These are phyloP conservation scores for Wickerhamiella hasegawae DNA, from an alignment of 805 yeast genomes.

Conservation along the genomic window DNA sequence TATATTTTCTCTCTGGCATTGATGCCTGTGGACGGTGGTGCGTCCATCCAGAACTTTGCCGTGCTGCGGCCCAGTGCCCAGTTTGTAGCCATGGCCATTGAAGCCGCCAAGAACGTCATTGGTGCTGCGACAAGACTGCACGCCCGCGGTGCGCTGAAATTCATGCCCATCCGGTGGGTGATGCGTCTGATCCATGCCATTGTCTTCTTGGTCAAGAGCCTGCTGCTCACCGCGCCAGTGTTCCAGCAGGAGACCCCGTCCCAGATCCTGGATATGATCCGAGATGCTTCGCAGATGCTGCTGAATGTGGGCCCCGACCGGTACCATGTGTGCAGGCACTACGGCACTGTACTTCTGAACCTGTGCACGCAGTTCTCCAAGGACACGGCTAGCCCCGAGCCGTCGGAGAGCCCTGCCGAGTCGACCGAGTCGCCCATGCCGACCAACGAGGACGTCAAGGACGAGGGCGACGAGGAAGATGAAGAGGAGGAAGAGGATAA, in stretches of 20 bases:
- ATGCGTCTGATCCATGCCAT: constrained; percentile 75
- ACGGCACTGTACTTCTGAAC: constrained; percentile 35
- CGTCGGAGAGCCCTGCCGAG: neutral
- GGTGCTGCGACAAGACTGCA: constrained; percentile 57
- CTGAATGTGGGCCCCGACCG: constrained; percentile 3
- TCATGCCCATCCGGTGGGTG: constrained; percentile 89
- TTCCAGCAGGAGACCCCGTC: constrained; percentile 1
- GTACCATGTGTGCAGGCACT: constrained; percentile 2
- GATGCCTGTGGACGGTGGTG: constrained; percentile 29
- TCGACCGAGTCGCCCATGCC: neutral
- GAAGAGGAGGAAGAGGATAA: neutral
- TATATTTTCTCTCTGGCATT: constrained; percentile 76
- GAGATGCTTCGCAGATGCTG: neutral
- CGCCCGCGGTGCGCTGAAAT: constrained; percentile 39
- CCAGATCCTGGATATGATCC: neutral
- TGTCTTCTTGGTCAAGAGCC: constrained; percentile 78
- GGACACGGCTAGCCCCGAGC: neutral
- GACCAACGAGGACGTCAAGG: neutral
- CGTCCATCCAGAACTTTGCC: constrained; percentile 9
- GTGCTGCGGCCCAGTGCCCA: constrained; percentile 24
- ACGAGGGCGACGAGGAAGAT: neutral
- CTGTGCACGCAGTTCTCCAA: constrained; percentile 27
- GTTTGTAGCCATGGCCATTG: constrained; percentile 67
- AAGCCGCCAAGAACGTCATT: constrained; percentile 68
- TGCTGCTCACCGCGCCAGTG: constrained; percentile 20